Evolutionary conservation across 805 yeast genomes (phyloP), one percentile per base, ranked within the genome.

Genomic region (Ogataea methylovora): DNA sequence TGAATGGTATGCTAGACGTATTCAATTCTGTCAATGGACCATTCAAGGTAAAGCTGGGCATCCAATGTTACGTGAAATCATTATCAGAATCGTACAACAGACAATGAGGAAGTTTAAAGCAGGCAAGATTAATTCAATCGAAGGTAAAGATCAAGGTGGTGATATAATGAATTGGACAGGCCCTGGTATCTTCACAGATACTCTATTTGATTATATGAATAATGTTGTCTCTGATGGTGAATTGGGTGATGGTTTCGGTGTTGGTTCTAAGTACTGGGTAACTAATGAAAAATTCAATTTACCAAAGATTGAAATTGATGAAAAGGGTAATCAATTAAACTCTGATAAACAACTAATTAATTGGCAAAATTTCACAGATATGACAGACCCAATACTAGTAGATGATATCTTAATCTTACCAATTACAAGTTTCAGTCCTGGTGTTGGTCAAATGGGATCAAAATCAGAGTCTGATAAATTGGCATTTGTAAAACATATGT

Each of bases 1-100:
- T 20, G 81, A 80, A 7, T 87, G 94, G 88, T 90, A 86, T 52
- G 94, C 97, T 0, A 70, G 97, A 33, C 68, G 97, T 41, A 76
- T 90, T 29, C 98, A 90, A 61, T 84, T 90, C 50, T 88, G 97
- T 54, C 97, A 90, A 60, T 90, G 98, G 98, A 86, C 96, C 0
- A 79, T 90, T 32, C 90, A 84, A 59, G 73, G 86, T 14, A 90
- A 87, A 50, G 73, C 71, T 15, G 97, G 97, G 1, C 97, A 92
- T 52, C 98, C 98, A 1, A 69, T 84, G 54, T 63, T 90, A 34
- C 69, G 92, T 13, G 92, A 84, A 47, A 59, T 90, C 44, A 79
- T 92, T 37, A 71, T 88, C 3, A 71, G 76, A 30, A 85, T 90
- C 42, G 79, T 95, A 0, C 79, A 83, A 26, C 69, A 74, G 16